phyloP scores from a whole-genome alignment of 495 filamentous ascomycete species.

The Saxophila tyrrhenica region DNA sequence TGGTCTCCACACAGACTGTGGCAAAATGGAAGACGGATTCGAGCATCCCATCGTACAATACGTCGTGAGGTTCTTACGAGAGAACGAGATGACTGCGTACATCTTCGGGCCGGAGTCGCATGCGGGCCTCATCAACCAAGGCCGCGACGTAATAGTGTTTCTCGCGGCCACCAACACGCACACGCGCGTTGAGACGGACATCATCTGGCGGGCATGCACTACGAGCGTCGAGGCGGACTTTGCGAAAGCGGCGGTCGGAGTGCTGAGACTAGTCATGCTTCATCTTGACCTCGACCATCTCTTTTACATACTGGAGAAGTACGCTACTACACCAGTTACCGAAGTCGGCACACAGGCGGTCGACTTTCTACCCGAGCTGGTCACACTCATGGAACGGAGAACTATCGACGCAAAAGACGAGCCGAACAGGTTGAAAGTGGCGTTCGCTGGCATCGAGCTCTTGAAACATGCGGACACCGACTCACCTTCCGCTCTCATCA shows the following conservation, averaged over 20 bases:
- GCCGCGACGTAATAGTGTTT: slow-evolving; percentile 76
- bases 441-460: slow-evolving; percentile 2
- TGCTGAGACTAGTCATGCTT: slow-evolving; percentile 56
- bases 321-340: slow-evolving; percentile 55
- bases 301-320: slow-evolving; percentile 63
- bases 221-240: slow-evolving; percentile 77
- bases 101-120: slow-evolving; percentile 86
- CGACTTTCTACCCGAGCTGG: slow-evolving; percentile 18
- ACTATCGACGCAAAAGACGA: slow-evolving; percentile 10
- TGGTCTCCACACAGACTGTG: slow-evolving; percentile 43
- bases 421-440: slow-evolving; percentile 9
- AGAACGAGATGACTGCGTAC: slow-evolving; percentile 64
- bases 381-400: slow-evolving; percentile 11
- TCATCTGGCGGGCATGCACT: slow-evolving; percentile 73
- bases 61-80: slow-evolving; percentile 53
- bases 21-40: slow-evolving; percentile 12
- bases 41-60: slow-evolving; percentile 47
- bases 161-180: slow-evolving; percentile 73
- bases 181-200: slow-evolving; percentile 58
- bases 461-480: not conserved
- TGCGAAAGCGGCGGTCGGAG: slow-evolving; percentile 62
- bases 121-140: slow-evolving; percentile 71
- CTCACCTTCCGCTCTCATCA: not conserved
- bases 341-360: slow-evolving; percentile 45
- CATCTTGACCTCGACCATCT: slow-evolving; percentile 47